Evolutionary conservation across 345 rosid genomes (phyloP).

Genomic region (Hevea brasiliensis): DNA sequence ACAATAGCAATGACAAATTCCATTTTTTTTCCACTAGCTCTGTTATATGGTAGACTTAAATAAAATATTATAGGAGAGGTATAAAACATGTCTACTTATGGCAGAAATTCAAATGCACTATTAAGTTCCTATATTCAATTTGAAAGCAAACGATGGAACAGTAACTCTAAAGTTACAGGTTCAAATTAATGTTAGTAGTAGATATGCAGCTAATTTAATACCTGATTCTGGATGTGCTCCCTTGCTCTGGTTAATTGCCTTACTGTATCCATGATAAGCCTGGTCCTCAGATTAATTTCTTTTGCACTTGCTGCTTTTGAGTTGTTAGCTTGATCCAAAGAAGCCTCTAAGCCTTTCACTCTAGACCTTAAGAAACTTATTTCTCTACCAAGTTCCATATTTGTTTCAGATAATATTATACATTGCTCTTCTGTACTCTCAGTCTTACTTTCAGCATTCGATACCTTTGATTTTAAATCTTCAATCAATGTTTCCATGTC

Average conservation of each 20-base stretch:
- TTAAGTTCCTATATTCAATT: neutral
- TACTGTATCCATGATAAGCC: conserved; percentile 69
- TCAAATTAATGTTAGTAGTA: neutral
- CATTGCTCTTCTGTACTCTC: conserved; percentile 80
- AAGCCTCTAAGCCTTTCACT: conserved; percentile 50
- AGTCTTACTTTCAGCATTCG: conserved; percentile 76
- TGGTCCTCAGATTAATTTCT: conserved; percentile 59
- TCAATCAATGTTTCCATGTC: conserved; percentile 97
- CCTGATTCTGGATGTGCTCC: conserved; percentile 85
- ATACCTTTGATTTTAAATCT: conserved; percentile 85
- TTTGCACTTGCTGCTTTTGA: conserved; percentile 54
- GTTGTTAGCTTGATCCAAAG: conserved; percentile 51
- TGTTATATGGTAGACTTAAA: neutral
- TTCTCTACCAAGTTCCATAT: conserved; percentile 61
- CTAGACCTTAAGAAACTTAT: conserved; percentile 50
- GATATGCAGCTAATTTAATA: conserved; percentile 21
- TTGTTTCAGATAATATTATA: conserved; percentile 56
- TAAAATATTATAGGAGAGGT: neutral
- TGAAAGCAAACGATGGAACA: neutral
- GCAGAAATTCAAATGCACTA: neutral
- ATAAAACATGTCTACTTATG: too few relatives aligned
- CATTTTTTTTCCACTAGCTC: neutral
- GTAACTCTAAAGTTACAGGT: neutral
- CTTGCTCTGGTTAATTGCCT: conserved; percentile 67
- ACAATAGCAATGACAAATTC: neutral